Conservation (phyloP, 441 rosid species). For the Populus tomentosa region DNA sequence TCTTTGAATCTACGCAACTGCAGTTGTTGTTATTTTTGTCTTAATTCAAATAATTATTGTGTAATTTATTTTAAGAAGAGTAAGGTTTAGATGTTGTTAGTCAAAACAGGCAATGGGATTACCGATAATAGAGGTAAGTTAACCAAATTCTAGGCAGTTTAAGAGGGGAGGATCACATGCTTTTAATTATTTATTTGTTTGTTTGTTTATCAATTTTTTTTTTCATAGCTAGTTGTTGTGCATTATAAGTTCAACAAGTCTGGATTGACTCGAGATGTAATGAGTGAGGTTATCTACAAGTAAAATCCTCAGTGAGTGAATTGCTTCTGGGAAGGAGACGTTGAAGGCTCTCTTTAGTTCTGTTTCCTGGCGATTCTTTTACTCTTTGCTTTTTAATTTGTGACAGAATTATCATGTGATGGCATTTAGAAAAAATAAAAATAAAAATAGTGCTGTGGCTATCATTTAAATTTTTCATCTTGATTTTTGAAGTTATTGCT, state of each 20-base stretch:
- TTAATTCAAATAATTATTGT: not conserved
- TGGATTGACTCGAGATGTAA: not conserved
- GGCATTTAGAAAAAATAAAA: not conserved
- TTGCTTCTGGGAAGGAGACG: not conserved
- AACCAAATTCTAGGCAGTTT: not conserved
- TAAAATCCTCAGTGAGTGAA: not conserved
- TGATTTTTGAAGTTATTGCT: not conserved
- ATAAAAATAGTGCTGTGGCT: not conserved
- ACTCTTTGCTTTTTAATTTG: not conserved
- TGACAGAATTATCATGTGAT: not conserved
- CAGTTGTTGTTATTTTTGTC: not conserved
- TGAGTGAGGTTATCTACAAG: not conserved
- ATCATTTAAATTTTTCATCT: not conserved
- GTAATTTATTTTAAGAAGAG: not conserved
- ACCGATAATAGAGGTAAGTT: slow-evolving; percentile 13
- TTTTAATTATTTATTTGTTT: not conserved
- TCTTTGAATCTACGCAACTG: slow-evolving; percentile 23
- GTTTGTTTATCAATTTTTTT: not conserved
- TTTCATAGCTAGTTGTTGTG: not conserved
- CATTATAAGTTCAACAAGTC: not conserved
- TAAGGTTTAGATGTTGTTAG: slow-evolving; percentile 1
- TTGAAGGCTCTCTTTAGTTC: not conserved
- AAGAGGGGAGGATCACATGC: slow-evolving; percentile 5
- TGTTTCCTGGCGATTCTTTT: not conserved
- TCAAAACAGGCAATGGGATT: slow-evolving; percentile 13